Base-by-base conservation (phyloP, 306 rosid species). In the Quercus gilva region DNA sequence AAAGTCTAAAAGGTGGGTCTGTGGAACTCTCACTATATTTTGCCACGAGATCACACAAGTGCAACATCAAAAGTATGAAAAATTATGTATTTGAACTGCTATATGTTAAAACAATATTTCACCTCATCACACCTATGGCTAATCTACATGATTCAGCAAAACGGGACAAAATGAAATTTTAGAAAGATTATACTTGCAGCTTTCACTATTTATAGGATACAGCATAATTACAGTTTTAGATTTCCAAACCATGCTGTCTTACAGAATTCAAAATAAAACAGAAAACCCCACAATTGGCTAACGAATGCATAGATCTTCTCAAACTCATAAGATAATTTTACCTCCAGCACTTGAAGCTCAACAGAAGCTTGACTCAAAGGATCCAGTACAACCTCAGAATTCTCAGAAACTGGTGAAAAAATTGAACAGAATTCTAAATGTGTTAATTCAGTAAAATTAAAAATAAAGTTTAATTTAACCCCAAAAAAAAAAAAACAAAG, bases 291-390 rank as follows among this genome's bases (percentile, higher is more conserved):
- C 57, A 71, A 65, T 43, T 69, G 4, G 57, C 31, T 60, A 17
- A 53, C 29, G 29, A 68, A 81, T 6, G 58, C 55, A 55, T 28
- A 71, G 51, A 78, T 69, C 49, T 23, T 31, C 64, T 69, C 72
- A 55, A 57, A 71, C 43, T 74, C 60, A 41, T 9, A 74, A 80
- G 78, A 69, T 45, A 61, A 78, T 83, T 89, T 67, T 87, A 93
- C 99, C 94, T 92, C 99, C 78, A 95, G 84, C 35, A 90, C 84
- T 86, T 89, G 92, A 74, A 95, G 99, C 77, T 90, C 98, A 13
- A 85, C 88, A 51, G 98, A 90, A 55, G 97, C 98, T 87, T 90
- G 98, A 80, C 82, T 86, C 57, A 95, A 75, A 76, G 98, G 85
- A 84, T 95, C 93, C 79, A 95, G 83, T 78, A 93, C 93, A 35